A percentile compares a stretch with the other conserved stretches of the same genome.
phyloP scores from a whole-genome alignment of 2,329 filamentous ascomycete genomes.

The Chaetomium olivaceum region DNA sequence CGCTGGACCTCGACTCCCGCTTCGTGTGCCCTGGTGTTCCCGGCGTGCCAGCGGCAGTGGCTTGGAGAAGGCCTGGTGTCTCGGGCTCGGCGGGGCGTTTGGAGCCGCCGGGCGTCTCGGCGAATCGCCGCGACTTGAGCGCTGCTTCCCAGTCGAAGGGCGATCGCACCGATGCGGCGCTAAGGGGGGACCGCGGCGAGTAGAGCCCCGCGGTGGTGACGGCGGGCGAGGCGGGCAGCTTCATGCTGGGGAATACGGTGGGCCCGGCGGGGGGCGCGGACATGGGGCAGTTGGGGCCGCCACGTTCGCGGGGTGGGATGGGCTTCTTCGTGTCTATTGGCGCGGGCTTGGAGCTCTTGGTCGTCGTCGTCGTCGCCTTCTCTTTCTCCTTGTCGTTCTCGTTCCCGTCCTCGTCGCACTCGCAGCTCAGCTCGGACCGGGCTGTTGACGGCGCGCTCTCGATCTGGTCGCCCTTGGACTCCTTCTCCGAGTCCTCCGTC shows the following conservation, averaged over 20 bases:
- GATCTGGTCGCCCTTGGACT: constrained; percentile 33
- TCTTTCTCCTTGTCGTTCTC: constrained; percentile 15
- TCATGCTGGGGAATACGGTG: constrained; percentile 64
- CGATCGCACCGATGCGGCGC: constrained; percentile 63
- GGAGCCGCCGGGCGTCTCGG: constrained; percentile 52
- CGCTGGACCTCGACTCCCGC: constrained; percentile 60
- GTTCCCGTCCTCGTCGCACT: constrained; percentile 45
- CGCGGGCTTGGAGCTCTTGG: constrained; percentile 28
- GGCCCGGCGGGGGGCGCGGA: constrained; percentile 61
- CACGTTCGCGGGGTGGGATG: constrained; percentile 21
- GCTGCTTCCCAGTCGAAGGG: constrained; percentile 79
- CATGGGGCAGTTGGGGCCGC: constrained; percentile 50
- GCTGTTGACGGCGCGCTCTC: constrained; percentile 58
- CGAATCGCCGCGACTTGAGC: constrained; percentile 63
- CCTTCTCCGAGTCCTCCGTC: constrained; percentile 41
- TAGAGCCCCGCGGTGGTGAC: constrained; percentile 59
- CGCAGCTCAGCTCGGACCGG: constrained; percentile 55
- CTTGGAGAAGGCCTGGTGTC: constrained; percentile 21
- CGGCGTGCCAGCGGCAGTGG: constrained; percentile 16
- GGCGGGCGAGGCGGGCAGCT: constrained; percentile 74
- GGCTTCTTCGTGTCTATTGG: constrained; percentile 32
- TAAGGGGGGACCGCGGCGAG: constrained; percentile 78
- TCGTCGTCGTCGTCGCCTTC: too few species aligned
- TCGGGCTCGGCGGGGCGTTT: constrained; percentile 33
- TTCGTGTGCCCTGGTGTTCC: constrained; percentile 33